These are phyloP conservation scores for Paramecium sexaurelia DNA, from an alignment of 73 alveolate species.

Conservation along the genomic window DNA sequence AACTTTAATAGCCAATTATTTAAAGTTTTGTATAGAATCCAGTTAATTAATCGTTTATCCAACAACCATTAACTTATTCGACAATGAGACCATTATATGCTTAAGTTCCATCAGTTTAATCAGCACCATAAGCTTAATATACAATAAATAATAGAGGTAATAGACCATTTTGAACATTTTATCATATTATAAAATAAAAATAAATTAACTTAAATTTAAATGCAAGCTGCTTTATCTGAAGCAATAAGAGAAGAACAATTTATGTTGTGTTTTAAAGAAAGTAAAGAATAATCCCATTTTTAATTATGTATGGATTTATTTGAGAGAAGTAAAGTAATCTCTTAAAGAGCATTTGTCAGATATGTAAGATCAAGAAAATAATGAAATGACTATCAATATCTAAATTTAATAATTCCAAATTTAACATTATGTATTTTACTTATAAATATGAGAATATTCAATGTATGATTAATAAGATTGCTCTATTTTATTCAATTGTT, in stretches of 20 bases:
- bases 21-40: not conserved
- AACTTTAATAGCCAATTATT: not conserved
- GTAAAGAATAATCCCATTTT: not conserved
- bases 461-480: no score
- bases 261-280: not conserved
- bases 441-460: no score
- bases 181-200: no score
- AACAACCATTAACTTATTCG: not conserved
- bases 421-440: no score
- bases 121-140: not conserved
- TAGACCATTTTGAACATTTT: not conserved
- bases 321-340: not conserved
- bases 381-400: not conserved
- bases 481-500: no score
- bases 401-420: no score
- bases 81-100: not conserved
- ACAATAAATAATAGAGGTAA: not conserved
- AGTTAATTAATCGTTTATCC: not conserved
- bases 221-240: not conserved
- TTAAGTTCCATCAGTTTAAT: not conserved
- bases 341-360: not conserved
- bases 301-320: not conserved
- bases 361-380: not conserved
- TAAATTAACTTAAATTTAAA: not conserved
- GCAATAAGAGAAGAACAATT: not conserved